Evolutionary conservation across 768 basidiomycete genomes (phyloP).

Genomic region (Lepiota brunneoincarnata): DNA sequence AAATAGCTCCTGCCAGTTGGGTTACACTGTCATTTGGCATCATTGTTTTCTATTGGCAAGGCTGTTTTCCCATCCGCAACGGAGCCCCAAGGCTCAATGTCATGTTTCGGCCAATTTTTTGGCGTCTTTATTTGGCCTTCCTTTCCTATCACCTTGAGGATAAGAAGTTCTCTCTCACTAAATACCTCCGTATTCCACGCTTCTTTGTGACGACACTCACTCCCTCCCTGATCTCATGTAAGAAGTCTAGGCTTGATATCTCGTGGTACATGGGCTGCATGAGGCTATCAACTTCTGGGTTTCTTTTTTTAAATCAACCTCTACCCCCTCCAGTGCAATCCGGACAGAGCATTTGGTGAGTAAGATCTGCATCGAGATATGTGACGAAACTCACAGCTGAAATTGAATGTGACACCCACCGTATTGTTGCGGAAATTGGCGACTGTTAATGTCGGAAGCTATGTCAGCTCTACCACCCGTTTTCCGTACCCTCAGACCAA

Average conservation of each 20-base stretch:
- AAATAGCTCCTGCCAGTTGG: not conserved
- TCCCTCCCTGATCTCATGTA: not conserved
- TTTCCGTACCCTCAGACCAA: not conserved
- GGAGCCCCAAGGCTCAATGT: not conserved
- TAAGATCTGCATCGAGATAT: constrained; percentile 6
- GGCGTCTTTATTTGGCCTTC: not conserved
- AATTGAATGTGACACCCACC: constrained; percentile 39
- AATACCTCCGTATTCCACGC: not conserved
- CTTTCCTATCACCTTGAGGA: not conserved
- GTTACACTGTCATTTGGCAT: constrained; percentile 3
- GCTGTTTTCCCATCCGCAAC: not conserved
- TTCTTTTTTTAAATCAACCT: not conserved
- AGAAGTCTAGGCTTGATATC: constrained; percentile 1
- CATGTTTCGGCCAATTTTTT: not conserved
- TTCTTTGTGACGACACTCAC: not conserved
- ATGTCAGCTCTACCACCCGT: constrained; percentile 17
- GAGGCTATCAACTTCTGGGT: not conserved
- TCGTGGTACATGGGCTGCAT: not conserved
- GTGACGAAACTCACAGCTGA: not conserved
- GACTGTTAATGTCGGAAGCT: constrained; percentile 11
- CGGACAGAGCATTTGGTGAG: constrained; percentile 3
- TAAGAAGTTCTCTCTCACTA: constrained; percentile 1
- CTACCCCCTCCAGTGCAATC: not conserved
- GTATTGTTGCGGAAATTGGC: constrained; percentile 64
- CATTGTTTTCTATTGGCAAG: not conserved